Evolutionary conservation across 225 moss, liverwort and hornwort species (phyloP).

Genomic region (Anthoceros angustus): DNA sequence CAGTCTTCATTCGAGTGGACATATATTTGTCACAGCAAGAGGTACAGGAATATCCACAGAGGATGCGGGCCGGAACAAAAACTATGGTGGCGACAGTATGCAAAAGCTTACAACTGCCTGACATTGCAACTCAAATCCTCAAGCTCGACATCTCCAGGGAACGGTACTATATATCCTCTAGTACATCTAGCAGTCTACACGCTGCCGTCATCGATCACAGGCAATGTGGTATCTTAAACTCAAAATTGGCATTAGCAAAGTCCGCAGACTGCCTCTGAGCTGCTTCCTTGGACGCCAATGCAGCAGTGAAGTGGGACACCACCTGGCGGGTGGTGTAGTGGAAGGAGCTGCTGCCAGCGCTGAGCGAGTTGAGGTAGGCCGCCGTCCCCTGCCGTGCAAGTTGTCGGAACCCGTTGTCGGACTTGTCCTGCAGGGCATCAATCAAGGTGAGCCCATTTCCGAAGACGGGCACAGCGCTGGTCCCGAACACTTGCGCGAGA

Average conservation of each 20-base stretch:
- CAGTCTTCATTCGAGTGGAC: too few species aligned
- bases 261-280: background rate
- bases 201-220: background rate
- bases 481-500: background rate
- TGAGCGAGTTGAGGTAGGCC: background rate
- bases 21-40: too few species aligned
- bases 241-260: background rate
- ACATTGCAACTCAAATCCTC: too few species aligned
- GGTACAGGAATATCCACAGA: too few species aligned
- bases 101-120: too few species aligned
- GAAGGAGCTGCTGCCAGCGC: background rate
- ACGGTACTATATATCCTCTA: too few species aligned
- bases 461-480: background rate
- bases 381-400: background rate
- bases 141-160: too few species aligned
- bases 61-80: too few species aligned
- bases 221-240: background rate
- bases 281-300: slow-evolving; percentile 1
- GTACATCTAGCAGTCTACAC: too few species aligned
- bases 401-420: background rate
- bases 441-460: background rate
- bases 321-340: background rate
- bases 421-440: background rate
- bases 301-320: background rate
- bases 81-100: too few species aligned